Percentiles rank a stretch among this genome's conserved stretches.
phyloP scores from a whole-genome alignment of 108 stramenopile species.

The Skeletonema menzelii region DNA sequence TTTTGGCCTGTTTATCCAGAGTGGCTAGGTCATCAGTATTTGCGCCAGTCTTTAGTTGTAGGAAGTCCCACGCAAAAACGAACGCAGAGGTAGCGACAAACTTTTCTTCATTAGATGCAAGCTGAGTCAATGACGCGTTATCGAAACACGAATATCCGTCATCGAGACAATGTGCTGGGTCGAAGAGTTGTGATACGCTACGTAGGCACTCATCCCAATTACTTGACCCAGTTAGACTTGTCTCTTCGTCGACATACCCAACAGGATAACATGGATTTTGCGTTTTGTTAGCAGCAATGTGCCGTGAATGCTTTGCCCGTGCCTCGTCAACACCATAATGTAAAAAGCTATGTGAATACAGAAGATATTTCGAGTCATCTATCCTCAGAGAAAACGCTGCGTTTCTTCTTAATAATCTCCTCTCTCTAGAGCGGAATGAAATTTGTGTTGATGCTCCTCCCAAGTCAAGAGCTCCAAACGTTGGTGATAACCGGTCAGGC shows the following conservation, averaged over 20 bases:
- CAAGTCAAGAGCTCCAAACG: slow-evolving; percentile 89
- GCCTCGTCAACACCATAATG: slow-evolving; percentile 88
- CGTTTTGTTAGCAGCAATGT: slow-evolving; percentile 17
- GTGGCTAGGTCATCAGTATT: slow-evolving; percentile 55
- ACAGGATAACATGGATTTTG: slow-evolving; percentile 54
- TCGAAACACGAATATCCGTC: slow-evolving; percentile 1
- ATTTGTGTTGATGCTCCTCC: slow-evolving; percentile 94
- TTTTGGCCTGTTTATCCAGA: slow-evolving; percentile 44
- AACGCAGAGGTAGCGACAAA: slow-evolving; percentile 69
- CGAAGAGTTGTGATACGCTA: slow-evolving; percentile 58
- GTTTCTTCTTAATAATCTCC: slow-evolving; percentile 59
- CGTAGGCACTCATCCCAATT: slow-evolving; percentile 39
- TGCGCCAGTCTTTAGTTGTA: slow-evolving; percentile 54
- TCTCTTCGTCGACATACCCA: slow-evolving; percentile 44
- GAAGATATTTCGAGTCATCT: slow-evolving; percentile 78
- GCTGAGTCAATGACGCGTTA: background rate
- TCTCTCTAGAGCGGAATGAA: slow-evolving; percentile 63
- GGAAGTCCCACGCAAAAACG: slow-evolving; percentile 61
- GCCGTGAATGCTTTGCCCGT: slow-evolving; percentile 47
- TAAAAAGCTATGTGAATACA: slow-evolving; percentile 91
- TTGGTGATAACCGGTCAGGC: slow-evolving; percentile 40
- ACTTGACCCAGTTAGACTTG: slow-evolving; percentile 23
- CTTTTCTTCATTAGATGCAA: slow-evolving; percentile 20
- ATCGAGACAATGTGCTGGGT: slow-evolving; percentile 32
- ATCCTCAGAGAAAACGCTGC: slow-evolving; percentile 84